Conservation (phyloP, 139 green algal species). For the Tetradesmus obliquus region DNA sequence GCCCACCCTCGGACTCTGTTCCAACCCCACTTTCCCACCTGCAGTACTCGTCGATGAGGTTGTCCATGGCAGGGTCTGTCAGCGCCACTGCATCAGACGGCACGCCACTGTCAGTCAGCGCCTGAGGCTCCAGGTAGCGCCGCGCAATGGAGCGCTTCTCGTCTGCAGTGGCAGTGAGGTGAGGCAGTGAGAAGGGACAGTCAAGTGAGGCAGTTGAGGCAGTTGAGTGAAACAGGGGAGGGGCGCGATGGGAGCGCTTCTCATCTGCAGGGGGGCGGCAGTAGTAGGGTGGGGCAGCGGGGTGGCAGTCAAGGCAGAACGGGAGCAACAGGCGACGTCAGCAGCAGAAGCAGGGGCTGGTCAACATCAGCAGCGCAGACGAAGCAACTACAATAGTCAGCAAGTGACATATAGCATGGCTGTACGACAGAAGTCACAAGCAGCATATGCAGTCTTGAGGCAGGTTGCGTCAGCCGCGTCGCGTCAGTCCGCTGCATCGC, state of each 20-base stretch:
- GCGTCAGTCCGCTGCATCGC: background rate
- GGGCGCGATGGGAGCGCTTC: slow-evolving; percentile 38
- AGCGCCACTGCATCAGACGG: slow-evolving; percentile 70
- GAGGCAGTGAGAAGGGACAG: no score
- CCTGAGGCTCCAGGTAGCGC: slow-evolving; percentile 91
- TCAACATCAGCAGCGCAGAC: background rate
- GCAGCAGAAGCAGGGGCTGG: background rate
- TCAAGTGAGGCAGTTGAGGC: no score
- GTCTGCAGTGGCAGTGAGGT: background rate
- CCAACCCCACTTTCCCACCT: background rate
- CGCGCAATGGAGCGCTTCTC: slow-evolving; percentile 96
- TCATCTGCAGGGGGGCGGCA: background rate
- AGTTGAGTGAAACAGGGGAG: no score
- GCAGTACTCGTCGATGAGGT: slow-evolving; percentile 92
- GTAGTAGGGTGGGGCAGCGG: background rate
- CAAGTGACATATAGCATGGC: no score
- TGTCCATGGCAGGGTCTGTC: slow-evolving; percentile 80
- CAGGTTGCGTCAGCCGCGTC: no score
- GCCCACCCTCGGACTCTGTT: background rate
- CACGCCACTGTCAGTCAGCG: slow-evolving; percentile 79
- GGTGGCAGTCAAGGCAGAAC: background rate
- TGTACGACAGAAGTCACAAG: no score
- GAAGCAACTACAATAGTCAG: background rate
- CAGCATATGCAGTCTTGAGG: no score
- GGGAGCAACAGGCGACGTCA: background rate